A percentile compares a stretch with the other conserved stretches of the same genome.
Evolutionary conservation across 345 rosid species (phyloP).

Genomic region (Citrus trifoliata): DNA sequence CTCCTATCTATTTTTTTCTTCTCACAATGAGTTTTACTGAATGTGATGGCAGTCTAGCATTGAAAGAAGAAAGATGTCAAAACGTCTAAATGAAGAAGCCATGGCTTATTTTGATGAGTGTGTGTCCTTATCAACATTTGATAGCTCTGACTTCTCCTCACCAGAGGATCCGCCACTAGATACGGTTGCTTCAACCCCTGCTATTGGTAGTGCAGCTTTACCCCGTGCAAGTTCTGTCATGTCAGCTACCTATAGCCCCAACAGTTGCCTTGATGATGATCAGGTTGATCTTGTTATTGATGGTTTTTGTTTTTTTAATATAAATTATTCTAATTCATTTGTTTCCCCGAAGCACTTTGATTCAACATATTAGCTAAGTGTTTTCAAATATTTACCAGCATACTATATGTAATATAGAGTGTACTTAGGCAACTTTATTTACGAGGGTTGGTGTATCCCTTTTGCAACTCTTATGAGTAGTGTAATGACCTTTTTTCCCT

Average conservation of each 20-base stretch:
- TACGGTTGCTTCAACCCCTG: constrained; percentile 13
- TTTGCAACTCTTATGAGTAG: background rate
- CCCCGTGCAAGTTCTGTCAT: constrained; percentile 17
- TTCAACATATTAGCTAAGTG: background rate
- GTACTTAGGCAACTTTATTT: background rate
- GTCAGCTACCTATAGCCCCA: constrained; percentile 13
- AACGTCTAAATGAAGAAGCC: constrained; percentile 61
- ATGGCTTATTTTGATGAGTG: constrained; percentile 77
- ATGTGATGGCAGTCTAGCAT: constrained; percentile 47
- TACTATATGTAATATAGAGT: background rate
- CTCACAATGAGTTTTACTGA: constrained; percentile 5
- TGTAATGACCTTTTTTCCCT: background rate
- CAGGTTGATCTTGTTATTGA: constrained; percentile 29
- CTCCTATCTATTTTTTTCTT: background rate
- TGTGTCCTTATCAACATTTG: constrained; percentile 73
- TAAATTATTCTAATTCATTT: background rate
- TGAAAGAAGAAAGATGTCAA: constrained; percentile 68
- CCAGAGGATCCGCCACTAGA: constrained; percentile 52
- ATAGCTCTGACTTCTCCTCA: constrained; percentile 66
- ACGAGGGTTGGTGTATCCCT: background rate
- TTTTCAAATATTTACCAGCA: background rate
- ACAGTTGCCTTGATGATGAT: constrained; percentile 17
- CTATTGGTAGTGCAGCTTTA: constrained; percentile 14
- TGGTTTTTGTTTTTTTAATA: background rate
- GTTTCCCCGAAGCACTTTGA: background rate